Evolutionary conservation across 495 filamentous ascomycete genomes (phyloP).

Genomic region (Penicillium goetzii): DNA sequence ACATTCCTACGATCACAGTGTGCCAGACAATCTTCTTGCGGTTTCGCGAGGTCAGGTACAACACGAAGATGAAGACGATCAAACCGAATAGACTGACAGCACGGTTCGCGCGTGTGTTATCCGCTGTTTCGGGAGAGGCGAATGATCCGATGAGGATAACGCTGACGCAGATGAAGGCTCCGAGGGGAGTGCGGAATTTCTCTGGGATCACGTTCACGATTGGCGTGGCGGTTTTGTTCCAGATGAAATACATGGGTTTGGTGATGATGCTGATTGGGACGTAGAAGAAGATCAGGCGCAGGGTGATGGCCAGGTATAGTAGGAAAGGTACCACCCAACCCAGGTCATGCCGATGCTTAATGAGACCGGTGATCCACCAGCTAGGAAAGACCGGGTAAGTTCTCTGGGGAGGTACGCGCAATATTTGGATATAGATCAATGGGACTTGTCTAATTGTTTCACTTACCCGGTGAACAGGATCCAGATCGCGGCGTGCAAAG

Average conservation of each 20-base stretch:
- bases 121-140: constrained; percentile 64
- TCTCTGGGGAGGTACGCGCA: not conserved
- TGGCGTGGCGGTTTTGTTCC: constrained; percentile 62
- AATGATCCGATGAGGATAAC: constrained; percentile 79
- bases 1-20: constrained; percentile 86
- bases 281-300: constrained; percentile 75
- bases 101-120: constrained; percentile 79
- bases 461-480: constrained; percentile 65
- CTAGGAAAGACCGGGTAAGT: constrained; percentile 43
- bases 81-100: constrained; percentile 82
- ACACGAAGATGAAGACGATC: constrained; percentile 64
- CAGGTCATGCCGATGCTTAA: constrained; percentile 71
- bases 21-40: constrained; percentile 63
- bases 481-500: constrained; percentile 55
- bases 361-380: constrained; percentile 86
- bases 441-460: not conserved
- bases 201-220: constrained; percentile 61
- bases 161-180: constrained; percentile 61
- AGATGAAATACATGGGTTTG: constrained; percentile 65
- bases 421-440: not conserved
- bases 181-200: constrained; percentile 60
- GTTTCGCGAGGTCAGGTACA: constrained; percentile 73
- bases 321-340: constrained; percentile 88
- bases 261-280: constrained; percentile 68
- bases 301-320: constrained; percentile 71